These are phyloP conservation scores for Albifimbria verrucaria DNA, from an alignment of 2,329 filamentous ascomycete species.

Conservation along the genomic window DNA sequence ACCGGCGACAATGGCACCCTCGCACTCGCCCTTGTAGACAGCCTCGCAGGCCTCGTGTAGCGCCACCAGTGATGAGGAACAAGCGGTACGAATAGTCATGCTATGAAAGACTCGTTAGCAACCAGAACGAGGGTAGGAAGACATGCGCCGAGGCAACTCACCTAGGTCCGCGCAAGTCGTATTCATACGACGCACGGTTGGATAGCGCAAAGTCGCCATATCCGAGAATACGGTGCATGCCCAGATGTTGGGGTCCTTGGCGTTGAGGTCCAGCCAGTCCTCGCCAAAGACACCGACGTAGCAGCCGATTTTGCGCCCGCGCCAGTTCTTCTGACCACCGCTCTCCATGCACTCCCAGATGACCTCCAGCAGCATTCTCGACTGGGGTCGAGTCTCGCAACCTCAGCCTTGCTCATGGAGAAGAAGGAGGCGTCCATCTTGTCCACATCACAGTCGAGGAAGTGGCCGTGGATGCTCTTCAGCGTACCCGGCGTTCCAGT, in stretches of 20 bases:
- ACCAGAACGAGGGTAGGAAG: too few relatives aligned
- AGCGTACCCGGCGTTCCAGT: slow-evolving; percentile 3
- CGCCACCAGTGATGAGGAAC: slow-evolving; percentile 32
- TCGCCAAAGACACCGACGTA: slow-evolving; percentile 27
- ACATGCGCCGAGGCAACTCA: slow-evolving; percentile 6
- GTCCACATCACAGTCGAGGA: slow-evolving; percentile 20
- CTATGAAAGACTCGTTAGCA: slow-evolving; percentile 7
- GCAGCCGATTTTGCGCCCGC: slow-evolving; percentile 21
- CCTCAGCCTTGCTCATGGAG: slow-evolving; percentile 22
- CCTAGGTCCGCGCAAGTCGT: slow-evolving; percentile 29
- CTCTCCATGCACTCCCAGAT: slow-evolving; percentile 22
- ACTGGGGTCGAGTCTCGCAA: slow-evolving; percentile 26
- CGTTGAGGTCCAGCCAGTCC: slow-evolving; percentile 18
- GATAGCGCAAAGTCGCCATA: slow-evolving; percentile 21
- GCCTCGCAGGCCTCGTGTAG: slow-evolving; percentile 33
- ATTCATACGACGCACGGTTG: slow-evolving; percentile 30
- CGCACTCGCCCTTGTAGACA: slow-evolving; percentile 19
- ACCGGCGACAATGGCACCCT: slow-evolving; percentile 25
- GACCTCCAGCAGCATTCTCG: slow-evolving; percentile 22
- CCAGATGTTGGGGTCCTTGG: slow-evolving; percentile 14
- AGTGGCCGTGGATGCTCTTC: slow-evolving; percentile 20
- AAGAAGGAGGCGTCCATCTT: slow-evolving; percentile 29
- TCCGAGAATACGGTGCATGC: slow-evolving; percentile 17
- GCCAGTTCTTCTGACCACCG: slow-evolving; percentile 19
- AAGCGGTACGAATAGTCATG: slow-evolving; percentile 32